Evolutionary conservation across 2,329 filamentous ascomycete species (phyloP).

Genomic region (Fusarium compactum): DNA sequence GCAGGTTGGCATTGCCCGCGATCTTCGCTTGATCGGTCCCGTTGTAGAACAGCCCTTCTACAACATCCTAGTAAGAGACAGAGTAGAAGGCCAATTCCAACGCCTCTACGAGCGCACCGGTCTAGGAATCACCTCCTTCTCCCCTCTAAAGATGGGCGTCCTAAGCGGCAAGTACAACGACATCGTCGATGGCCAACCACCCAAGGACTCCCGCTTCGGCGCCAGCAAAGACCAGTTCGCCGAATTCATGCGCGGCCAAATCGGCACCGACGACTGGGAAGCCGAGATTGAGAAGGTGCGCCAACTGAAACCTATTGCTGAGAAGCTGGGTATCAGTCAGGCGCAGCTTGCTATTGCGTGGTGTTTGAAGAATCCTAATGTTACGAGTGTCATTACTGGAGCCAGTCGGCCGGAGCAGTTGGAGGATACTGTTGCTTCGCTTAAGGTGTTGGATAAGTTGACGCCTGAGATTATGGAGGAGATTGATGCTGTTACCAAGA

Average conservation of each 20-base stretch:
- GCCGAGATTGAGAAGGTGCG: slow-evolving; percentile 60
- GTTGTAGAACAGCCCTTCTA: slow-evolving; percentile 77
- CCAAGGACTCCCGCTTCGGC: slow-evolving; percentile 68
- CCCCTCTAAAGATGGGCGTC: slow-evolving; percentile 69
- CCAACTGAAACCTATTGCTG: slow-evolving; percentile 63
- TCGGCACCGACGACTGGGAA: slow-evolving; percentile 64
- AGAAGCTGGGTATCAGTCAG: slow-evolving; percentile 67
- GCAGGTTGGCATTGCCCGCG: slow-evolving; percentile 67
- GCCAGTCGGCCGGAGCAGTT: slow-evolving; percentile 65
- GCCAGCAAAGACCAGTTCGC: slow-evolving; percentile 69
- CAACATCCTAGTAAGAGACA: slow-evolving; percentile 71
- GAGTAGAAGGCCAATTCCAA: slow-evolving; percentile 73
- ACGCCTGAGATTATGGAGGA: slow-evolving; percentile 63
- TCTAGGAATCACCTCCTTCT: slow-evolving; percentile 71
- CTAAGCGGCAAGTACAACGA: slow-evolving; percentile 75
- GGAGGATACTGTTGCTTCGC: slow-evolving; percentile 61
- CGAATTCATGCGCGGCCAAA: slow-evolving; percentile 63
- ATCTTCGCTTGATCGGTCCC: slow-evolving; percentile 71
- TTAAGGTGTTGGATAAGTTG: slow-evolving; percentile 61
- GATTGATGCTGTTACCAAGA: slow-evolving; percentile 60
- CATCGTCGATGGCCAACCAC: slow-evolving; percentile 61
- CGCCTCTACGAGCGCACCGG: slow-evolving; percentile 70
- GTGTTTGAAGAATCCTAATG: slow-evolving; percentile 66
- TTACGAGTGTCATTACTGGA: slow-evolving; percentile 65
- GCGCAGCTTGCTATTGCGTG: slow-evolving; percentile 65